phyloP scores from a whole-genome alignment of 257 asterid species.

The Thymus quinquecostatus region DNA sequence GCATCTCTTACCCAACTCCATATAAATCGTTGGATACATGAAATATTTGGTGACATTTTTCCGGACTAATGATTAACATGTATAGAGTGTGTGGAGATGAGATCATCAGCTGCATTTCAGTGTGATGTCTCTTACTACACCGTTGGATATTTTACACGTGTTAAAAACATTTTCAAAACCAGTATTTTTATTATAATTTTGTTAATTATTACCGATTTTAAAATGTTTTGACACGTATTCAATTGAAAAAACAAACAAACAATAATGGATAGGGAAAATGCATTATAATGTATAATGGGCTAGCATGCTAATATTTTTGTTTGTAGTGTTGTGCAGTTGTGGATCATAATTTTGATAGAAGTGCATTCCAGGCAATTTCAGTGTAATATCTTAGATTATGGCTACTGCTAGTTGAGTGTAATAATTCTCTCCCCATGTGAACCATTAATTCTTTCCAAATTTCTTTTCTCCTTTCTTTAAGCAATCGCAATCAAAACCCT shows the following conservation, averaged over 20 bases:
- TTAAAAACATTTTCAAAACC: too few relatives aligned
- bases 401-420: constrained; percentile 10
- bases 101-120: too few relatives aligned
- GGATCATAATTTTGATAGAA: constrained; percentile 6
- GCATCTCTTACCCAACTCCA: too few relatives aligned
- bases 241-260: not conserved
- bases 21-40: too few relatives aligned
- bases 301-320: not conserved
- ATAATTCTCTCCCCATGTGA: constrained; percentile 41
- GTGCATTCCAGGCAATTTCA: constrained; percentile 37
- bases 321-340: constrained; percentile 4
- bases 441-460: not conserved
- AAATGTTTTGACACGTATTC: too few relatives aligned
- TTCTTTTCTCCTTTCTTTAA: constrained; percentile 39
- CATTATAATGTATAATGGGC: not conserved
- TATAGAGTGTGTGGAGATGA: too few relatives aligned
- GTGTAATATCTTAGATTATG: not conserved
- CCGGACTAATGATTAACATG: too few relatives aligned
- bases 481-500: constrained; percentile 40
- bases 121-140: too few relatives aligned
- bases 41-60: too few relatives aligned
- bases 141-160: too few relatives aligned
- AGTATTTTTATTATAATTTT: too few relatives aligned
- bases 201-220: too few relatives aligned
- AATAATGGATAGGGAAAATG: not conserved